Base-by-base conservation (phyloP, 371 early-diverging fungal species). In the Haplosporangium sp. region DNA sequence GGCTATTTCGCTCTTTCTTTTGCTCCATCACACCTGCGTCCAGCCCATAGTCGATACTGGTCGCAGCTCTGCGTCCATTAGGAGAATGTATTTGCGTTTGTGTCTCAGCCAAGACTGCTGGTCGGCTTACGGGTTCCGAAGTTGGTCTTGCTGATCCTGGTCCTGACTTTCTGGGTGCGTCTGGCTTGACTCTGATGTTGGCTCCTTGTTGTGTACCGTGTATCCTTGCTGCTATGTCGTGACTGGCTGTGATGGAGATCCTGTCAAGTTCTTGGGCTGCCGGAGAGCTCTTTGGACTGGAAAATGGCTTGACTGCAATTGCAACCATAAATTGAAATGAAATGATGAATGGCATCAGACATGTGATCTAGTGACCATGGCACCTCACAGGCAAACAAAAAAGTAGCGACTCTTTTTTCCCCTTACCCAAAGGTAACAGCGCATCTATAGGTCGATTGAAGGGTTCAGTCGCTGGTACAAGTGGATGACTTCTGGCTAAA, bases 401-500 rank as follows among this genome's bases (percentile, higher is more conserved):
- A 29, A 29, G 29, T 29, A 29, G 2, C 29, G 29, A 29, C 29
- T 29, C 29, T 29, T 29, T 29, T 29, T 29, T 23, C 4, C 11
- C 45, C 21, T 53, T 70, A 70, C 70, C 67, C 37, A 75, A 43
- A 5, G 70, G 59, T n/a, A 62, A 41, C 10, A 75, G 62, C 10
- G 59, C 76, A 43, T 75, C 71, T 11, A 75, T 45, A 11, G 76
- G 67, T 11, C 52, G 70, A 13, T 57, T 59, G 6, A 75, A 29
- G 6, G 76, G 76, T 5, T 66, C 76, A 0, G 71, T 59, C 6
- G 57, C 16, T 2, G 63, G 23, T 13, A 58, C 60, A 21, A 67
- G 46, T 38, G 77, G 71, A 47, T 76, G 76, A 21, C 56, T 76
- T 21, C 77, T 46, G 7, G 72, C 77, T 0, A 38, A 52, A 42